Base-by-base conservation (phyloP, 345 rosid genomes). In the Camelina laxa region DNA sequence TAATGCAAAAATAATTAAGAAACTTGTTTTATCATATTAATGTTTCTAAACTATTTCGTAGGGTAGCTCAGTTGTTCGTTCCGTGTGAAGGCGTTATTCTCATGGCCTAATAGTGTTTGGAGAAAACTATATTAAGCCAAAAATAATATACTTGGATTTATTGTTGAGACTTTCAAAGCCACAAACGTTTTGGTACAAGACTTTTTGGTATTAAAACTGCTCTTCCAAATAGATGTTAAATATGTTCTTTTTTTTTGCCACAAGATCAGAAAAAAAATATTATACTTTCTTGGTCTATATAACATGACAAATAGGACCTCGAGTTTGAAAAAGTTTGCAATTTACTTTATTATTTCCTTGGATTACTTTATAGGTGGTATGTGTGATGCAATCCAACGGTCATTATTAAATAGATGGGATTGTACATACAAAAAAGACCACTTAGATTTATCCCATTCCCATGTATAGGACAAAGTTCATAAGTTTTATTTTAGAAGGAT, bases 61-160 rank as follows among this genome's bases (percentile, higher is more conserved):
- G 36, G 71, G 56, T 55, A 55, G 71, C 65, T 74, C 65, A 45
- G 50, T 56, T 55, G 59, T 65, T 74, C 50, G 66, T 35, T 33
- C 31, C 11, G 38, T 31, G 42, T 36, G 45, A 71, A 47, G 65
- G 65, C 77, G 56, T 35, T 56, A 45, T 41, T 44, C 56, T 57
- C 58, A 38, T 66, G 72, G 78, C 60, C 60, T 57, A 35, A 36
- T 3, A 11, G n/a, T 24, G 10, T 48, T 60, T 71, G 17, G 50
- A 5, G 21, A 33, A 47, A 59, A 69, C 44, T 45, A 9, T 19
- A 45, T 24, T 24, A 30, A 54, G 54, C 53, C 35, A 53, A 24
- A 67, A 38, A 15, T 15, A 1, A 3, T 31, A 31, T 7, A 24
- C 20, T 33, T 27, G n/a, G 68, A 36, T 16, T 19, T 12, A 9